These are phyloP conservation scores for Linnemannia elongata DNA, from an alignment of 192 early-diverging fungal species.

Conservation along the genomic window DNA sequence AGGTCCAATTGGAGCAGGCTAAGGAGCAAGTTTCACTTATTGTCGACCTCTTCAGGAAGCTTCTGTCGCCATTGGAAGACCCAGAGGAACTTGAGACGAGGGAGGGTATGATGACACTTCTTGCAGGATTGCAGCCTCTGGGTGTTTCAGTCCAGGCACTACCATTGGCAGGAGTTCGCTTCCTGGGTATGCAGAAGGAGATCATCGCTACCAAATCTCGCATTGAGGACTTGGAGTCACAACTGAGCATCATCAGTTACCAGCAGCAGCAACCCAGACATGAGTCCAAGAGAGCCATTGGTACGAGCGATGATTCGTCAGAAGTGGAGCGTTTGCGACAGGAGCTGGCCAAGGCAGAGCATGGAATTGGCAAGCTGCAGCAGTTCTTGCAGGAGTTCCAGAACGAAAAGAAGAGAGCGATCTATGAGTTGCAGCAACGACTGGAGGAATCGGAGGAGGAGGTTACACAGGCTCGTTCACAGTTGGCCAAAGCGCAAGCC, in stretches of 20 bases:
- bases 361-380: conserved; percentile 33
- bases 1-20: background rate
- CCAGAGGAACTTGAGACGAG: conserved; percentile 10
- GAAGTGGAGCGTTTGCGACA: conserved; percentile 7
- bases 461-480: conserved; percentile 11
- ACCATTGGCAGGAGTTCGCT: background rate
- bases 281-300: background rate
- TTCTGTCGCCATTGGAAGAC: conserved; percentile 16
- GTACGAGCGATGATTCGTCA: background rate
- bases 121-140: conserved; percentile 10
- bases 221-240: conserved; percentile 5
- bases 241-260: background rate
- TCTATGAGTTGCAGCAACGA: conserved; percentile 25
- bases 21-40: conserved; percentile 8
- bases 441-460: conserved; percentile 31
- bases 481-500: conserved; percentile 48
- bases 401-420: conserved; percentile 37
- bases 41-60: conserved; percentile 17
- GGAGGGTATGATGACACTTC: conserved; percentile 2
- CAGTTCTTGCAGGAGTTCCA: conserved; percentile 54
- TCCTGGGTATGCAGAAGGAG: conserved; percentile 8
- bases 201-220: background rate
- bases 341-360: conserved; percentile 22
- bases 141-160: conserved; percentile 6
- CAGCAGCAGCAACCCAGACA: background rate